phyloP scores from a whole-genome alignment of 768 basidiomycete genomes.

The Hortiboletus flavorubellus region DNA sequence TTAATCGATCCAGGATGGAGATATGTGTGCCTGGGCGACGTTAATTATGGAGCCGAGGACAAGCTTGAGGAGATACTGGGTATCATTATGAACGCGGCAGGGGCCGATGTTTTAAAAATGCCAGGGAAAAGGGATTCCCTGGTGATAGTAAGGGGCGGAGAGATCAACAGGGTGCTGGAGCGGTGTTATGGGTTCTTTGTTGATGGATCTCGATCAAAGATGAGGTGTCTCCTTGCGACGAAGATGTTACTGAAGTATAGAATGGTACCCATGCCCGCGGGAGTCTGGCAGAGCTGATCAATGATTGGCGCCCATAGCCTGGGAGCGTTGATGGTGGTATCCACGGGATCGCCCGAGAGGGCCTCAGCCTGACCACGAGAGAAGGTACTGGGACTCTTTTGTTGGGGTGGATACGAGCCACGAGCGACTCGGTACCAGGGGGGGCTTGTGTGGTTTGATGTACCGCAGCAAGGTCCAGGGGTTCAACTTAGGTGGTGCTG shows the following conservation, averaged over 20 bases:
- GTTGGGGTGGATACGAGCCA: neutral
- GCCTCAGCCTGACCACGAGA: neutral
- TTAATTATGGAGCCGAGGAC: constrained; percentile 28
- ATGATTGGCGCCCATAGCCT: constrained; percentile 13
- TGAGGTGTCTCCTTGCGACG: neutral
- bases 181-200: neutral
- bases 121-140: constrained; percentile 1
- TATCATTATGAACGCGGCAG: neutral
- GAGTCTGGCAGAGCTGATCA: neutral
- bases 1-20: constrained; percentile 89
- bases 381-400: neutral
- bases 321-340: constrained; percentile 6
- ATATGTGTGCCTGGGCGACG: constrained; percentile 25
- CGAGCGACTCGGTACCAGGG: no score
- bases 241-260: neutral
- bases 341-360: neutral
- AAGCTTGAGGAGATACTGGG: constrained; percentile 20
- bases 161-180: neutral
- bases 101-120: constrained; percentile 2
- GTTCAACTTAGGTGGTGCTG: no score
- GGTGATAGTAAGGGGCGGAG: neutral
- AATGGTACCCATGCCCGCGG: neutral
- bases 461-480: no score
- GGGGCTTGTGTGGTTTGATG: no score
- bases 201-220: neutral